A percentile compares a stretch with the other conserved stretches of the same genome.
phyloP scores from a whole-genome alignment of 306 rosid species.

The Argentina anserina region DNA sequence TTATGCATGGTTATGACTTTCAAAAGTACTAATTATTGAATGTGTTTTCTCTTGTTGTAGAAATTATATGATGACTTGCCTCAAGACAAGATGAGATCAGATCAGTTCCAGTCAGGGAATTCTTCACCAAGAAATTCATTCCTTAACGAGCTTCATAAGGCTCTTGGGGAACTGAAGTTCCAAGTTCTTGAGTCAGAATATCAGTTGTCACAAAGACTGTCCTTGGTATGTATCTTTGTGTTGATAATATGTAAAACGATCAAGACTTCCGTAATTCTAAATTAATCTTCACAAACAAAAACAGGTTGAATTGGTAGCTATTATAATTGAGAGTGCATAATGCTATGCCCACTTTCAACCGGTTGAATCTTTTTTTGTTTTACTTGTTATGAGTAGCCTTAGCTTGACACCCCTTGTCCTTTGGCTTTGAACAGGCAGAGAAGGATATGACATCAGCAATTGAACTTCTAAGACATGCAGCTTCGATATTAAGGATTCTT shows the following conservation, averaged over 20 bases:
- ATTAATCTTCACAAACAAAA: background rate
- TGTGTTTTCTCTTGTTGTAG: conserved; percentile 34
- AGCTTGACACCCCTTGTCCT: conserved; percentile 31
- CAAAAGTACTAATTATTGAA: conserved; percentile 6
- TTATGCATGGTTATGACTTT: background rate
- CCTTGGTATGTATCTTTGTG: conserved; percentile 49
- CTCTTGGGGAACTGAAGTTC: conserved; percentile 63
- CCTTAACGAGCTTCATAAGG: conserved; percentile 47
- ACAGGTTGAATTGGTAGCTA: no score
- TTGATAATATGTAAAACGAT: background rate
- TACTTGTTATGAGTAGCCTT: conserved; percentile 12
- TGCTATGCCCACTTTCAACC: no score
- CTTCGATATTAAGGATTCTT: conserved; percentile 55
- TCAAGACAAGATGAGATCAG: conserved; percentile 33
- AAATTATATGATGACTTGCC: conserved; percentile 38
- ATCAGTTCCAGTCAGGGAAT: conserved; percentile 44
- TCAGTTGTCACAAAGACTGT: conserved; percentile 53
- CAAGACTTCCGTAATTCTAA: conserved; percentile 1
- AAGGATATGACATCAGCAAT: conserved; percentile 60
- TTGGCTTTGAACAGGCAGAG: conserved; percentile 53
- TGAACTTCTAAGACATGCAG: conserved; percentile 64
- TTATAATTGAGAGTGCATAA: no score
- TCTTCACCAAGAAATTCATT: conserved; percentile 35
- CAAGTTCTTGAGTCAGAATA: conserved; percentile 60
- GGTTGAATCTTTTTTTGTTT: no score